Evolutionary conservation across 257 asterid genomes (phyloP).

Genomic region (Asclepias syriaca): DNA sequence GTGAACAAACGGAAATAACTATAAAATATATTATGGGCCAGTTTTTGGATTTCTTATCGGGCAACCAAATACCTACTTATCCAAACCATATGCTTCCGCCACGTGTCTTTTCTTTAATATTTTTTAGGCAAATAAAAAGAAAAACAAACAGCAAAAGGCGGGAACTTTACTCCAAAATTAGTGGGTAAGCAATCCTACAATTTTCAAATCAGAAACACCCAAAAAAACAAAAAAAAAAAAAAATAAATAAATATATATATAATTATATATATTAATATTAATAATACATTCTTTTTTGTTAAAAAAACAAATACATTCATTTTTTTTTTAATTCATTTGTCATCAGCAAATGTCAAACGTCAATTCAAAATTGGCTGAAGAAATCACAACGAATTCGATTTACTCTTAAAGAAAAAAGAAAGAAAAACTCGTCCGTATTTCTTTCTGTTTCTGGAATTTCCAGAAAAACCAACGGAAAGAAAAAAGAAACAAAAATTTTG

Average conservation of each 20-base stretch:
- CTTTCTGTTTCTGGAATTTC: background rate
- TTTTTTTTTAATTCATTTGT: too few relatives aligned
- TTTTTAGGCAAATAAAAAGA: background rate
- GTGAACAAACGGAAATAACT: too few relatives aligned
- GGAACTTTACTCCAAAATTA: conserved; percentile 51
- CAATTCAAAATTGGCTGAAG: conserved; percentile 7
- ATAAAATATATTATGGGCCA: too few relatives aligned
- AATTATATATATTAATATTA: background rate
- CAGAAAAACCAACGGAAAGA: background rate
- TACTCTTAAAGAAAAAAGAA: conserved; percentile 24
- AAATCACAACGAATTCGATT: conserved; percentile 20
- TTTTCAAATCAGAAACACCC: background rate
- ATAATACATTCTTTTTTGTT: too few relatives aligned
- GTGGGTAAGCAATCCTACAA: conserved; percentile 27
- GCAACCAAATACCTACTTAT: background rate
- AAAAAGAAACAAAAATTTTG: background rate
- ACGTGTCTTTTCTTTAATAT: conserved; percentile 9
- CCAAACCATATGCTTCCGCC: conserved; percentile 2
- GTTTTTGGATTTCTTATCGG: too few relatives aligned
- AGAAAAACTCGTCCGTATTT: background rate
- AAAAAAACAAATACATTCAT: too few relatives aligned
- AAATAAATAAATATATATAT: too few relatives aligned
- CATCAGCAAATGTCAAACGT: background rate
- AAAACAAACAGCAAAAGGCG: conserved; percentile 45
- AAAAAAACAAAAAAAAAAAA: background rate